These are phyloP conservation scores for Apium graveolens DNA, from an alignment of 129 eudicot species.

Conservation along the genomic window DNA sequence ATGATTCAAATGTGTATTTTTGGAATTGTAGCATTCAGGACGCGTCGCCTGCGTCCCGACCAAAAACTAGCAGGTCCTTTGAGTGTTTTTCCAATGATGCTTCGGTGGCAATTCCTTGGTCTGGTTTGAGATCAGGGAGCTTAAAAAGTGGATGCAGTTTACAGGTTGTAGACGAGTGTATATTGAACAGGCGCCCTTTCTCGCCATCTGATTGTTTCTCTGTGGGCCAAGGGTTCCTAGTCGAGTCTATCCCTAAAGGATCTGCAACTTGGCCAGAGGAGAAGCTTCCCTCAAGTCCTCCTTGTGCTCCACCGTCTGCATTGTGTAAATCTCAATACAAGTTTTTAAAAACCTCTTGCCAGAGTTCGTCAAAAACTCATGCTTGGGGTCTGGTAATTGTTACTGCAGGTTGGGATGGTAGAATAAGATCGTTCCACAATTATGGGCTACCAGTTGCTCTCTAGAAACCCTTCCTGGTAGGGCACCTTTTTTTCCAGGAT, in stretches of 20 bases:
- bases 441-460: slow-evolving; percentile 71
- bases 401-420: slow-evolving; percentile 93
- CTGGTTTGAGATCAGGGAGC: slow-evolving; percentile 37
- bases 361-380: slow-evolving; percentile 56
- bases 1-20: slow-evolving; percentile 71
- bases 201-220: slow-evolving; percentile 59
- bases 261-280: slow-evolving; percentile 98
- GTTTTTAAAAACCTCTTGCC: slow-evolving; percentile 53
- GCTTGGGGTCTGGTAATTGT: slow-evolving; percentile 91
- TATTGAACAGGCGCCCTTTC: slow-evolving; percentile 24
- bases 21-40: slow-evolving; percentile 51
- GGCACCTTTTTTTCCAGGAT: background rate
- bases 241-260: slow-evolving; percentile 59
- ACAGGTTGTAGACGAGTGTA: slow-evolving; percentile 17
- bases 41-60: slow-evolving; percentile 30
- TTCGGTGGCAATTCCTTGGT: slow-evolving; percentile 84
- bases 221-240: slow-evolving; percentile 40
- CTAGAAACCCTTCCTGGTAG: slow-evolving; percentile 17
- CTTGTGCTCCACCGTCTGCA: slow-evolving; percentile 20
- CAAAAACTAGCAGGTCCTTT: slow-evolving; percentile 50
- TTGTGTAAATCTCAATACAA: slow-evolving; percentile 60
- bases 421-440: slow-evolving; percentile 85
- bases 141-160: slow-evolving; percentile 16
- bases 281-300: slow-evolving; percentile 64
- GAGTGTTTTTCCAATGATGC: slow-evolving; percentile 77